Base-by-base conservation (phyloP, 2,329 filamentous ascomycete species). In the Colletotrichum caudatum region DNA sequence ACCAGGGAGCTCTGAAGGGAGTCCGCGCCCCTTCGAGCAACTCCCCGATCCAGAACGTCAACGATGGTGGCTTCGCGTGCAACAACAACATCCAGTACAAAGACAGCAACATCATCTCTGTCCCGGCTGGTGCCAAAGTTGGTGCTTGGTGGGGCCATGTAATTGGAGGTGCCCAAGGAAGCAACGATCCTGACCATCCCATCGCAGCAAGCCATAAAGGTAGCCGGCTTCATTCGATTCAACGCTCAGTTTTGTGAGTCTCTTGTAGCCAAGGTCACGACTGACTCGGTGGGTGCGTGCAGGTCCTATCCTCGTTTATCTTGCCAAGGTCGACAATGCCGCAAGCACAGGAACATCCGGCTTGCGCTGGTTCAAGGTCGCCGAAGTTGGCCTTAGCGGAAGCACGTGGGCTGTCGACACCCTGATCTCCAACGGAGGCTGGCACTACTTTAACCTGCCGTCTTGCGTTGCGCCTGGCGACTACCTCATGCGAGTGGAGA, bases 321-420 rank as follows among this genome's bases (percentile, higher is more conserved):
- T 87, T 61, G 82, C 84, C 69, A 84, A 84, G 75, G 86, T 88
- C 23, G 76, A 79, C 72, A 82, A 86, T 66, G 85, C 86, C 1
- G 81, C 82, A 16, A 82, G 79, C 1, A 79, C 84, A 11, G 76
- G 78, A 6, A 77, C 81, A 8, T 75, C 77, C 1, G 80, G 81
- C 35, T 78, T 80, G 8, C 77, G 80, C 39, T 88, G 85, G 86
- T 87, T 88, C 81, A 89, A 89, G 80, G 80, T 88, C 64, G 82
- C 81, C 73, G 82, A 85, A 75, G 81, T 83, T 66, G 81, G 82
- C 18, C 75, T 78, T 41, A 78, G 77, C 37, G 66, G 71, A 44
- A 53, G 69, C 39, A 69, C 63, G 16, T 75, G 81, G 80, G 80
- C 77, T n/a, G 80, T 80, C 26, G 76, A 76, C 68, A 73, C 67